Conservation (phyloP, 164 flowering plant species). For the Tinospora cordifolia region DNA sequence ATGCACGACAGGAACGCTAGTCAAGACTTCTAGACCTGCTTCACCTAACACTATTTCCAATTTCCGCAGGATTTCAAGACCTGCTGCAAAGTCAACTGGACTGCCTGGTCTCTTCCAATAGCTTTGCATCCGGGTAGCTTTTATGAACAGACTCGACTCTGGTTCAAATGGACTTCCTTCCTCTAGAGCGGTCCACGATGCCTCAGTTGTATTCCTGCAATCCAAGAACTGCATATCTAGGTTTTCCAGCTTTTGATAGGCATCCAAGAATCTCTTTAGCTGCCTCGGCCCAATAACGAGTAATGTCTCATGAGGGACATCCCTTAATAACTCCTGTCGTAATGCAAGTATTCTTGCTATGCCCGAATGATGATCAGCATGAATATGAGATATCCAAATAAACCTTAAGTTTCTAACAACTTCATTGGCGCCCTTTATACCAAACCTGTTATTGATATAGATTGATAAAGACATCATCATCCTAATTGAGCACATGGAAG, state of each 20-base stretch:
- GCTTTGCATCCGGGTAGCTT: slow-evolving; percentile 65
- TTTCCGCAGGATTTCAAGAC: slow-evolving; percentile 30
- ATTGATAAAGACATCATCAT: not conserved
- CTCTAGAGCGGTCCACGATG: slow-evolving; percentile 40
- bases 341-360: slow-evolving; percentile 86
- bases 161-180: slow-evolving; percentile 5
- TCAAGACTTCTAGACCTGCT: slow-evolving; percentile 64
- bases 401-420: slow-evolving; percentile 55
- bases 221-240: slow-evolving; percentile 87
- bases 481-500: not conserved
- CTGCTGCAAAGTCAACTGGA: slow-evolving; percentile 28
- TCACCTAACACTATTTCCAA: slow-evolving; percentile 54
- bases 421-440: slow-evolving; percentile 75
- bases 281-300: slow-evolving; percentile 82
- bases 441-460: slow-evolving; percentile 60
- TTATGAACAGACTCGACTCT: slow-evolving; percentile 45
- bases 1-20: slow-evolving; percentile 87
- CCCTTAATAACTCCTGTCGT: slow-evolving; percentile 56
- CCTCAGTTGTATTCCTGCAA: slow-evolving; percentile 61
- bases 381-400: slow-evolving; percentile 97
- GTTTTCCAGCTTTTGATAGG: slow-evolving; percentile 85
- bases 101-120: slow-evolving; percentile 49
- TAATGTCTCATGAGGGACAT: slow-evolving; percentile 62
- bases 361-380: slow-evolving; percentile 97
- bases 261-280: slow-evolving; percentile 72